phyloP scores from a whole-genome alignment of 345 rosid genomes.

The Jatropha curcas region DNA sequence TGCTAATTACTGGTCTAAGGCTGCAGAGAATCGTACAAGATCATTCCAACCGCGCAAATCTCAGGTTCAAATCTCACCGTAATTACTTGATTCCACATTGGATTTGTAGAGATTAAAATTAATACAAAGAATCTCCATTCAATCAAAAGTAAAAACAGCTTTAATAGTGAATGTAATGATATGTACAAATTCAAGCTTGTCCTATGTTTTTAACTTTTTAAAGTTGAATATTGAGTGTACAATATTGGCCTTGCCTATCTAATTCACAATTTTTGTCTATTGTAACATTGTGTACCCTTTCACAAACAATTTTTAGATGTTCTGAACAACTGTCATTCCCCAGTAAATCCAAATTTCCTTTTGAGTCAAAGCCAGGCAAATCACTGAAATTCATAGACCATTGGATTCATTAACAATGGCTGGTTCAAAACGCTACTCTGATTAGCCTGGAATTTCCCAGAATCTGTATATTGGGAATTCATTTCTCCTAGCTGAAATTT shows the following conservation, averaged over 20 bases:
- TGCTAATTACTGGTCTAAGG: not conserved
- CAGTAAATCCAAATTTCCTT: not conserved
- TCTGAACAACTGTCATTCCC: constrained; percentile 2
- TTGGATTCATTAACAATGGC: constrained; percentile 30
- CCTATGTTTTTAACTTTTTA: too few relatives aligned
- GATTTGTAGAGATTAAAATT: too few relatives aligned
- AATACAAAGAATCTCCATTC: not conserved
- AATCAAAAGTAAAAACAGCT: not conserved
- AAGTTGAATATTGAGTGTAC: too few relatives aligned
- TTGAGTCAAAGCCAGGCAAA: constrained; percentile 6
- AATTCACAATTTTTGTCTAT: not conserved
- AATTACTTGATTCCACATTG: not conserved
- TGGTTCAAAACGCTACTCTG: constrained; percentile 35
- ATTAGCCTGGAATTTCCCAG: constrained; percentile 46
- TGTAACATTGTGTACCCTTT: not conserved
- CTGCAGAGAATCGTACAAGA: not conserved
- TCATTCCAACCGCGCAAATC: too few relatives aligned
- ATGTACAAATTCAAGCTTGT: not conserved
- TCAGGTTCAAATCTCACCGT: not conserved
- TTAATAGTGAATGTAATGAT: not conserved
- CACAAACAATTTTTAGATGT: constrained; percentile 21
- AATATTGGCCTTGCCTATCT: too few relatives aligned
- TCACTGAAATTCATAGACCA: constrained; percentile 38
- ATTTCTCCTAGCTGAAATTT: constrained; percentile 28
- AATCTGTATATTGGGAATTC: constrained; percentile 25